phyloP scores from a whole-genome alignment of 805 yeast species.

The Candida manassasensis region DNA sequence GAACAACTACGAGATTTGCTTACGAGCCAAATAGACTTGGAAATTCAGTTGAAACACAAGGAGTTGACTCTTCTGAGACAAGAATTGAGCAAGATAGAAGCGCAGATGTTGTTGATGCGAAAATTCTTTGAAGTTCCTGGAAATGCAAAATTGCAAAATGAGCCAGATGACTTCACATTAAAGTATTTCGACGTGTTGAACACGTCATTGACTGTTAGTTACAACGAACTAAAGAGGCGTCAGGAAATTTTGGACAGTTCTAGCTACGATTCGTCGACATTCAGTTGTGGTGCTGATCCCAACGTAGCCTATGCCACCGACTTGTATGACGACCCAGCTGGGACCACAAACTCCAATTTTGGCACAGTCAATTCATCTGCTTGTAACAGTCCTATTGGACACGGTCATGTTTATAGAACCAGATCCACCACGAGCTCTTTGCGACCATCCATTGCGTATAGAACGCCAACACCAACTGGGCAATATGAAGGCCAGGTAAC shows the following conservation, averaged over 20 bases:
- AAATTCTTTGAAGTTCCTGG: constrained; percentile 41
- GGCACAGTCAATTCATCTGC: background rate
- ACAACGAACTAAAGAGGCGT: constrained; percentile 10
- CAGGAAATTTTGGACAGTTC: constrained; percentile 2
- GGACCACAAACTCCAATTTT: background rate
- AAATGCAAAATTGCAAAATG: constrained; percentile 34
- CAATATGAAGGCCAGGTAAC: too few species aligned
- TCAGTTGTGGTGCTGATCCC: background rate
- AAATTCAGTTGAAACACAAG: constrained; percentile 55
- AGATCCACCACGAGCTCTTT: constrained; percentile 50
- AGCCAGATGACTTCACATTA: constrained; percentile 42
- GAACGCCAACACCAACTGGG: background rate
- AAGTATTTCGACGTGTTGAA: constrained; percentile 37
- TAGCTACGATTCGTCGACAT: background rate
- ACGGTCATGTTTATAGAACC: constrained; percentile 37
- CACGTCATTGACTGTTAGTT: constrained; percentile 29
- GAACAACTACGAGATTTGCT: constrained; percentile 29
- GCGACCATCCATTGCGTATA: constrained; percentile 44
- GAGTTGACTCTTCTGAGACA: constrained; percentile 48
- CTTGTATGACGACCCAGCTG: background rate
- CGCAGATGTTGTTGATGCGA: constrained; percentile 50
- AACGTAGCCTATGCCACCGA: background rate
- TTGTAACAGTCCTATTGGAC: background rate
- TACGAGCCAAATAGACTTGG: constrained; percentile 51
- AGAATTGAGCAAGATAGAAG: constrained; percentile 54